Percentiles rank a stretch among this genome's conserved stretches.
Evolutionary conservation across 1,284 basidiomycete species (phyloP).

Genomic region (Moniliella sp.): DNA sequence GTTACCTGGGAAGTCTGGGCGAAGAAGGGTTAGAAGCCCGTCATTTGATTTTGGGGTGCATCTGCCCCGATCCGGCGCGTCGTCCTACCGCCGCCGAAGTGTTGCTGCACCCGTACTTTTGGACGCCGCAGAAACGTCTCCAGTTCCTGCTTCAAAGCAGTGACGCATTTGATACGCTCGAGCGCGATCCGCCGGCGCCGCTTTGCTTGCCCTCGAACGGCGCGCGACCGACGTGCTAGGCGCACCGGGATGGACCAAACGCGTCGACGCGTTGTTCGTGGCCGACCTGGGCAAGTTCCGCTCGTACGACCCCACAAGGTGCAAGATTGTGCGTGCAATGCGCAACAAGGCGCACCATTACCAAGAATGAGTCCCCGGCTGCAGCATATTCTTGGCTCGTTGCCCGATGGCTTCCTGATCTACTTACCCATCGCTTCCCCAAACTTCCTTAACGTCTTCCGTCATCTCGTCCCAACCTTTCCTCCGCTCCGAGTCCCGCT

Average conservation of each 20-base stretch:
- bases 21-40: constrained; percentile 28
- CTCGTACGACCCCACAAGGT: constrained; percentile 85
- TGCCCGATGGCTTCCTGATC: constrained; percentile 72
- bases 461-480: constrained; percentile 43
- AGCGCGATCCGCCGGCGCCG: constrained; percentile 63
- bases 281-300: constrained; percentile 82
- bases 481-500: constrained; percentile 18
- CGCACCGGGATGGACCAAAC: constrained; percentile 64
- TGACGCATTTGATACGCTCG: constrained; percentile 94
- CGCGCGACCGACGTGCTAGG: constrained; percentile 15
- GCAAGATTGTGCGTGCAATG: constrained; percentile 61
- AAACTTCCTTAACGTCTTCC: constrained; percentile 61
- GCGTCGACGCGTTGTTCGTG: constrained; percentile 67
- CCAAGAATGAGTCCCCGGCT: constrained; percentile 78
- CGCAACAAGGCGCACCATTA: constrained; percentile 89
- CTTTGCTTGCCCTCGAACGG: constrained; percentile 54
- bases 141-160: constrained; percentile 88
- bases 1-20: constrained; percentile 14
- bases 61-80: constrained; percentile 10
- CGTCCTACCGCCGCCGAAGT: constrained; percentile 71
- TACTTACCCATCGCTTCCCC: constrained; percentile 85
- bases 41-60: constrained; percentile 22
- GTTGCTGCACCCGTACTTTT: constrained; percentile 85
- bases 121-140: constrained; percentile 63
- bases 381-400: constrained; percentile 60